Conservation (phyloP, 169 alveolate genomes). For the Plasmodium inui region DNA sequence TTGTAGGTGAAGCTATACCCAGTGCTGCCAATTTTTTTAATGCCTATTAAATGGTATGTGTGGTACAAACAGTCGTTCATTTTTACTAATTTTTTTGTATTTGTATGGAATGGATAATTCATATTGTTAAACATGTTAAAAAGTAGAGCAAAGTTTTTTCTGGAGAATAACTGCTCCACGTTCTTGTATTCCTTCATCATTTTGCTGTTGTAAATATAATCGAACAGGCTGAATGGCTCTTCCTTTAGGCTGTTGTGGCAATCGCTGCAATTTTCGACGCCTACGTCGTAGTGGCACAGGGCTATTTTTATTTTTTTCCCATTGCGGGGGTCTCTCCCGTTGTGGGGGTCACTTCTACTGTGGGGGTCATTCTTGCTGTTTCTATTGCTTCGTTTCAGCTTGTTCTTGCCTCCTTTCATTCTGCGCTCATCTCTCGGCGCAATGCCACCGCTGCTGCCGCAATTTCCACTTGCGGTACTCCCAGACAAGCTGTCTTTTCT, state of each 20-base stretch:
- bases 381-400: not conserved
- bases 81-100: constrained; percentile 61
- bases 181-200: constrained; percentile 69
- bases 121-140: constrained; percentile 50
- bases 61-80: constrained; percentile 62
- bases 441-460: not conserved
- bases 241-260: not conserved
- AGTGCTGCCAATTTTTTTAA: constrained; percentile 28
- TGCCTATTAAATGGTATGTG: constrained; percentile 71
- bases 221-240: constrained; percentile 22
- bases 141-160: constrained; percentile 1
- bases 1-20: constrained; percentile 64
- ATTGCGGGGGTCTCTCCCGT: not conserved
- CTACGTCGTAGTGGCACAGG: constrained; percentile 15
- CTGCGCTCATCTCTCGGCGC: not conserved
- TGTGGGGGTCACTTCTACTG: too few species aligned
- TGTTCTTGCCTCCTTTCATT: not conserved
- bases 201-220: constrained; percentile 49
- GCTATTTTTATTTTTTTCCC: constrained; percentile 48
- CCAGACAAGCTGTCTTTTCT: not conserved
- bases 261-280: not conserved
- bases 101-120: constrained; percentile 46
- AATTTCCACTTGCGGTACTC: not conserved
- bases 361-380: not conserved
- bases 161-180: not conserved